Conservation (phyloP, 345 rosid species). For the Aquilaria sinensis region DNA sequence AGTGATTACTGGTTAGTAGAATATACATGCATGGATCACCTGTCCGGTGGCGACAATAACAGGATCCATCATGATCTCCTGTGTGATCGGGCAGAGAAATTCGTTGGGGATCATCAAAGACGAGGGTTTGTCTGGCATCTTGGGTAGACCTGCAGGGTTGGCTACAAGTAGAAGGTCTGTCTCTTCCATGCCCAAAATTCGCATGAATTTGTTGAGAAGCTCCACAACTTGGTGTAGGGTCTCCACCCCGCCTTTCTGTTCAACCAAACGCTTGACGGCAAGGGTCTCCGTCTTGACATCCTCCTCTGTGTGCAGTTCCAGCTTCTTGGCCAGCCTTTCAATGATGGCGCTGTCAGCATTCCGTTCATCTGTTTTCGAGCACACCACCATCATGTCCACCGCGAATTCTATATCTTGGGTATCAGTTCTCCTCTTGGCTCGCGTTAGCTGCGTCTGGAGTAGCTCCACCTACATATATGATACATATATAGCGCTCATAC, state of each 20-base stretch:
- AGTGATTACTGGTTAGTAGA: too few relatives aligned
- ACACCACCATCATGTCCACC: constrained; percentile 72
- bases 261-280: constrained; percentile 41
- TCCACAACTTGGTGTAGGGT: constrained; percentile 43
- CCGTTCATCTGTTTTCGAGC: constrained; percentile 47
- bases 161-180: constrained; percentile 27
- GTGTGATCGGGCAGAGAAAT: constrained; percentile 75
- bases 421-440: constrained; percentile 64
- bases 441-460: constrained; percentile 37
- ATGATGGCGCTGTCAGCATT: constrained; percentile 66
- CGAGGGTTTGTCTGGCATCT: constrained; percentile 25
- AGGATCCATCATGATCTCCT: constrained; percentile 76
- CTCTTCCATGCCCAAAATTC: constrained; percentile 47
- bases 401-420: constrained; percentile 80
- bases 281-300: constrained; percentile 54
- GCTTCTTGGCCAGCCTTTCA: constrained; percentile 68
- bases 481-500: too few relatives aligned
- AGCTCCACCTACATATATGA: constrained; percentile 38
- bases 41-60: constrained; percentile 75
- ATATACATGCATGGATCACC: constrained; percentile 27
- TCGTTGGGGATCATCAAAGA: constrained; percentile 66
- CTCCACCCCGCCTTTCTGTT: constrained; percentile 39
- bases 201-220: constrained; percentile 63
- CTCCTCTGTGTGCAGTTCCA: constrained; percentile 45
- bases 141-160: constrained; percentile 20